Conservation (phyloP, 1,284 basidiomycete genomes). For the Ganoderma lingzhi region DNA sequence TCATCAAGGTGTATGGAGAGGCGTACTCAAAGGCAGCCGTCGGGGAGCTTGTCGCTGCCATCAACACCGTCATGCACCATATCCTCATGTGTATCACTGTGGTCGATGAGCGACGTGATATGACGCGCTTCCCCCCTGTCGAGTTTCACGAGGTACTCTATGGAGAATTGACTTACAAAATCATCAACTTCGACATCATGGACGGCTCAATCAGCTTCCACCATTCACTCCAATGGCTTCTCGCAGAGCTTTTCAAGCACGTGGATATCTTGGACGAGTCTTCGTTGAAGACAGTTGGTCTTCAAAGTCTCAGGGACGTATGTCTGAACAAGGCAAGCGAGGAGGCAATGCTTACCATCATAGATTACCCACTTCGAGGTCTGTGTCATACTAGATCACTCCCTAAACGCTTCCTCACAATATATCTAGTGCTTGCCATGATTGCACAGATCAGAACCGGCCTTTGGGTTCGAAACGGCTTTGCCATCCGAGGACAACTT, state of each 20-base stretch:
- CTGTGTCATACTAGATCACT: neutral
- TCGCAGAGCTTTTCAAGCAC: conserved; percentile 92
- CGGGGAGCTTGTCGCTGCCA: conserved; percentile 71
- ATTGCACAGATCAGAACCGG: conserved; percentile 96
- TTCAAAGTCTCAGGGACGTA: conserved; percentile 65
- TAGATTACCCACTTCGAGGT: conserved; percentile 92
- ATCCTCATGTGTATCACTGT: conserved; percentile 80
- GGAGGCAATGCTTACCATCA: conserved; percentile 70
- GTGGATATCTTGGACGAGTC: conserved; percentile 68
- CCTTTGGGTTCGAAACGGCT: conserved; percentile 98
- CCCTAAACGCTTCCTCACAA: conserved; percentile 7
- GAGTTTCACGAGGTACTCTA: conserved; percentile 73
- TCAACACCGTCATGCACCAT: conserved; percentile 74
- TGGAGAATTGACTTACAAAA: conserved; percentile 62
- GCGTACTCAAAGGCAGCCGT: conserved; percentile 70
- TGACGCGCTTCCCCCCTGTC: conserved; percentile 66
- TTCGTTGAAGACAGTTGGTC: conserved; percentile 58
- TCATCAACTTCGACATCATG: conserved; percentile 82
- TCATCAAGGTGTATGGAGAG: conserved; percentile 90
- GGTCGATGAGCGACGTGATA: conserved; percentile 70
- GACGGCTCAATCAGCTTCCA: conserved; percentile 93
- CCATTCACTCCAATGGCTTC: conserved; percentile 92
- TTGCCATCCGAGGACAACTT: conserved; percentile 94
- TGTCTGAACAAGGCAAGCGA: conserved; percentile 68
- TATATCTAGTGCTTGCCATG: conserved; percentile 77